Conservation (phyloP, 495 filamentous ascomycete species). For the Baudoinia panamericana region DNA sequence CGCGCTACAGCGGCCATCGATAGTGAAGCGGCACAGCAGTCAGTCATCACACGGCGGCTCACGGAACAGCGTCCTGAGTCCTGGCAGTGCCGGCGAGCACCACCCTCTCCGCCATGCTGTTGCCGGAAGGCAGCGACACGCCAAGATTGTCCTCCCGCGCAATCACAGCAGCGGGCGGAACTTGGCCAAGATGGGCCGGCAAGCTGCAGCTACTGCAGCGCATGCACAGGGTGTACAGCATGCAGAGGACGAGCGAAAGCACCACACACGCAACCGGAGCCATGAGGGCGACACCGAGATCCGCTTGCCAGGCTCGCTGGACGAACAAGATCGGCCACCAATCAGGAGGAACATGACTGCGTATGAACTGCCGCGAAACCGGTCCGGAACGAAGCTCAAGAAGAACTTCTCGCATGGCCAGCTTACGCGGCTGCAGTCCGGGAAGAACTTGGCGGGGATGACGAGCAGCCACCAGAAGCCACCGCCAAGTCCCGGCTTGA, state of each 20-base stretch:
- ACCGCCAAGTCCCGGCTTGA: slow-evolving; percentile 4
- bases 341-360: slow-evolving; percentile 17
- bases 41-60: slow-evolving; percentile 10
- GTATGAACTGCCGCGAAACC: slow-evolving; percentile 15
- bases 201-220: neutral
- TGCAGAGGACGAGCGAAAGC: slow-evolving; percentile 2
- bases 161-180: slow-evolving; percentile 20
- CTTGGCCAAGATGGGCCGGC: slow-evolving; percentile 10
- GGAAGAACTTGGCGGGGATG: slow-evolving; percentile 9
- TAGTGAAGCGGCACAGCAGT: slow-evolving; percentile 13
- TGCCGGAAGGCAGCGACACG: slow-evolving; percentile 9
- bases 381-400: slow-evolving; percentile 22
- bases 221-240: neutral
- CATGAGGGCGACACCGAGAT: slow-evolving; percentile 19
- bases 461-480: neutral
- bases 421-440: slow-evolving; percentile 17
- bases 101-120: slow-evolving; percentile 15
- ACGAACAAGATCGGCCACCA: slow-evolving; percentile 6
- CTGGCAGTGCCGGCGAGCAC: slow-evolving; percentile 14
- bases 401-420: slow-evolving; percentile 30
- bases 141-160: slow-evolving; percentile 13
- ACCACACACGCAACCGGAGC: slow-evolving; percentile 2
- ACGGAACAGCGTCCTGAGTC: neutral
- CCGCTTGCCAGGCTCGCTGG: slow-evolving; percentile 14
- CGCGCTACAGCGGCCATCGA: slow-evolving; percentile 10